Evolutionary conservation across 306 rosid genomes (phyloP).

Genomic region (Benincasa hispida): DNA sequence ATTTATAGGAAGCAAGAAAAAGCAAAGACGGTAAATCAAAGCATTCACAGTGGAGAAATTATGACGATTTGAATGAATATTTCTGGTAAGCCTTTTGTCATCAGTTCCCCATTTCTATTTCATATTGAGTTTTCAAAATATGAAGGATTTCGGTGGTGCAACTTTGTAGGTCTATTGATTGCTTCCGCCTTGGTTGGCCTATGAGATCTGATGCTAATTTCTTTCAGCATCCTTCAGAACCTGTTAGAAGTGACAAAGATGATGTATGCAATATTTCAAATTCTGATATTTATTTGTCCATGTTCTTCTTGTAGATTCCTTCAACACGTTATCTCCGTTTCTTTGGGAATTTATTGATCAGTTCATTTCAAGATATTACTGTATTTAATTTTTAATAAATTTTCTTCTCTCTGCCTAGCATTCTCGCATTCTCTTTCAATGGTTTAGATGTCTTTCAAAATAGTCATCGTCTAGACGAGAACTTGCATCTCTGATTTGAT

Average conservation of each 20-base stretch:
- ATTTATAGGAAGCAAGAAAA: slow-evolving; percentile 51
- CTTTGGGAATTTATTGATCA: background rate
- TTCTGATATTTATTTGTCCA: background rate
- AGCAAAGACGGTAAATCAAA: slow-evolving; percentile 57
- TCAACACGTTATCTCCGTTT: background rate
- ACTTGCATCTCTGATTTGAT: background rate
- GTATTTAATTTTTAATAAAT: background rate
- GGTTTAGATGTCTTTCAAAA: background rate
- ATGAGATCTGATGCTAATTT: slow-evolving; percentile 71
- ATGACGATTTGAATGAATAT: slow-evolving; percentile 87
- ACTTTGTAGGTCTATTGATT: slow-evolving; percentile 65
- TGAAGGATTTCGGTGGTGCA: slow-evolving; percentile 8
- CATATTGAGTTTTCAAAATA: background rate
- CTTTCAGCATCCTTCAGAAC: slow-evolving; percentile 30
- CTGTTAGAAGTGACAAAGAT: slow-evolving; percentile 25
- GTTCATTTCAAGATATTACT: background rate
- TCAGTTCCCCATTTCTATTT: background rate
- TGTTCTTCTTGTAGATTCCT: background rate
- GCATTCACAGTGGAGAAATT: slow-evolving; percentile 98
- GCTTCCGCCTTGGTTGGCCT: slow-evolving; percentile 88
- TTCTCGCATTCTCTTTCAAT: background rate
- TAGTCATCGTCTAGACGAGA: background rate
- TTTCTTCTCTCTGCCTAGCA: background rate
- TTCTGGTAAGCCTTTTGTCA: slow-evolving; percentile 49
- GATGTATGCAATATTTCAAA: slow-evolving; percentile 30